Percentiles rank a stretch among this genome's conserved stretches.
Conservation (phyloP, 2,329 filamentous ascomycete genomes). For the Clathrospora elynae region DNA sequence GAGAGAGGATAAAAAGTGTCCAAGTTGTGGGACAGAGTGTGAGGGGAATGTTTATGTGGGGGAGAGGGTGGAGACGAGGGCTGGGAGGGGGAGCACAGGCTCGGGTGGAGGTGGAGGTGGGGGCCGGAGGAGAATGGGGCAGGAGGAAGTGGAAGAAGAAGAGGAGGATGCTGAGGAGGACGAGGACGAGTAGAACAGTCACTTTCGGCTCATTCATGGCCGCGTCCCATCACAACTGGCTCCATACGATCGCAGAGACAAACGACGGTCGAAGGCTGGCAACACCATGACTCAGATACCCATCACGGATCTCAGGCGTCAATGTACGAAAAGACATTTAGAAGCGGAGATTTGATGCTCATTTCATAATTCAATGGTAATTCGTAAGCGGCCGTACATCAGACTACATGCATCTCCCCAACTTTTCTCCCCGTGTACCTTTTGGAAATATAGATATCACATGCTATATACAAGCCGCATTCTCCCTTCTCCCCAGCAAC, state of each 20-base stretch:
- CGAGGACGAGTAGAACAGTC: constrained; percentile 8
- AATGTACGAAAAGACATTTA: background rate
- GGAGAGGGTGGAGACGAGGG: constrained; percentile 34
- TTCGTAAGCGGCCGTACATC: background rate
- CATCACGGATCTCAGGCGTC: background rate
- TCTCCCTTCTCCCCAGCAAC: background rate
- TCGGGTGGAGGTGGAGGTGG: no score
- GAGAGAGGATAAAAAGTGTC: constrained; percentile 36
- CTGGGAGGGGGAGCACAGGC: constrained; percentile 14
- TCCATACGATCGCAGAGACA: no score
- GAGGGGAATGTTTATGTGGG: constrained; percentile 59
- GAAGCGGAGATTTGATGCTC: background rate
- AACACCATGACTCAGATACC: background rate
- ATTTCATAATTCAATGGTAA: background rate
- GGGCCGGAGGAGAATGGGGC: constrained; percentile 4
- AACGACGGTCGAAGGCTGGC: no score
- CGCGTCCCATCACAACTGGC: no score
- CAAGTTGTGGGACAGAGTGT: constrained; percentile 40
- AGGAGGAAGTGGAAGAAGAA: constrained; percentile 6
- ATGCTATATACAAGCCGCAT: constrained; percentile 17
- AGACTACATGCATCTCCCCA: background rate
- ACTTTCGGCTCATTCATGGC: background rate
- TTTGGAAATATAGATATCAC: constrained; percentile 1
- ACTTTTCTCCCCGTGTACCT: background rate
- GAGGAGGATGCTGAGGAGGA: constrained; percentile 11